Base-by-base conservation (phyloP, 2,329 filamentous ascomycete species). In the Aureobasidium pullulans region DNA sequence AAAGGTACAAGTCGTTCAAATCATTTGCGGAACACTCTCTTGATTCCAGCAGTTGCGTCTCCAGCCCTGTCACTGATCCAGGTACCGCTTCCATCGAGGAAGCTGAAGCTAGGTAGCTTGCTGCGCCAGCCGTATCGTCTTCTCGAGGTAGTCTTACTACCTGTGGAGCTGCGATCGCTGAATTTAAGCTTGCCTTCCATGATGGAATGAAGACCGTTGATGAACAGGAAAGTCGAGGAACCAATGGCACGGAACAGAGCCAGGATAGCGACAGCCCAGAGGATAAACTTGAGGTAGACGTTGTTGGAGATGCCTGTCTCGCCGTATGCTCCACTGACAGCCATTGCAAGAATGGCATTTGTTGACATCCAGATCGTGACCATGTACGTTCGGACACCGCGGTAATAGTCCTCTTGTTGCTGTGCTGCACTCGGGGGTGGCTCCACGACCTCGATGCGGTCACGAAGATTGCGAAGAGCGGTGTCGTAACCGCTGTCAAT, bases 401-500 rank as follows among this genome's bases (percentile, higher is more conserved):
- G 90, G 81, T 99, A 99, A 81, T 99, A 99, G 75, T 99, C 94
- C 73, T 99, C 94, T 73, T 99, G 94, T 75, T 91, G 76, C 75
- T 97, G 94, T 0, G 83, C 79, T 67, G 96, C 93, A 44, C 83
- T 85, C 15, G 84, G 67, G 0, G 78, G 73, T 0, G 81, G 72
- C 11, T 74, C 71, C 10, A 88, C 79, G 0, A 97, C 93, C 71
- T 96, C 91, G 67, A 99, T 81, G 46, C 94, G 83, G 70, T 99
- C 94, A 54, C 94, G 89, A 5, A 99, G 87, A 72, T 99, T 99
- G 63, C 94, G 89, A 29, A 99, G 84, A 0, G 94, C 94, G 72
- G 96, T 93, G 70, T 99, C 94, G 74, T 99, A 99, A 28, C 93
- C 94, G 31, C 87, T 92, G 76, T 99, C 94, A 71, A 99, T 99